Conservation (phyloP, 257 asterid species). For the Henckelia pumila region DNA sequence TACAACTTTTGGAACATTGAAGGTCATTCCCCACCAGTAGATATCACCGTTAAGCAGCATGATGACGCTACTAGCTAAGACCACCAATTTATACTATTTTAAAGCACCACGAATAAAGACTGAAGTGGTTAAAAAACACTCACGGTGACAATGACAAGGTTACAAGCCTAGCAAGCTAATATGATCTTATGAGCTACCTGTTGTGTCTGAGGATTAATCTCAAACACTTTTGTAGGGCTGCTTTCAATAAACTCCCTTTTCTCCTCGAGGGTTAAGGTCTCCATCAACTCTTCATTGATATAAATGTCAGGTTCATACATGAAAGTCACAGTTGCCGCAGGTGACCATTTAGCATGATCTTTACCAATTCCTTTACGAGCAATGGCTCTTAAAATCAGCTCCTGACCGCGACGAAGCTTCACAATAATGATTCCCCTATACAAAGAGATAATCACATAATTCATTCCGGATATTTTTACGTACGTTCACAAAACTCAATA, state of each 20-base stretch:
- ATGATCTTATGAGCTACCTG: conserved; percentile 50
- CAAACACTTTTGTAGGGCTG: conserved; percentile 96
- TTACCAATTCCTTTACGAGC: conserved; percentile 98
- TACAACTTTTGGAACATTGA: not conserved
- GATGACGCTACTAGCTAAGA: not conserved
- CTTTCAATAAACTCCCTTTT: conserved; percentile 74
- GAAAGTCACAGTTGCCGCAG: conserved; percentile 98
- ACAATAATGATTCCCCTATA: conserved; percentile 92
- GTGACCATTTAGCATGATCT: conserved; percentile 99
- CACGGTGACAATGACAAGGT: conserved; percentile 6
- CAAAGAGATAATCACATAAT: conserved; percentile 17
- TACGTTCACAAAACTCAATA: not conserved
- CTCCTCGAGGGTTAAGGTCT: conserved; percentile 56
- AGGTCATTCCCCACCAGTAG: not conserved
- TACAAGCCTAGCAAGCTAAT: conserved; percentile 16
- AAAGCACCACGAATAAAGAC: conserved; percentile 2
- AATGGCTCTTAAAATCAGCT: conserved; percentile 84
- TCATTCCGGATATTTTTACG: not conserved
- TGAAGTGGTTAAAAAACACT: conserved; percentile 8
- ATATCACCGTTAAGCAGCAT: not conserved
- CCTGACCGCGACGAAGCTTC: conserved; percentile 98
- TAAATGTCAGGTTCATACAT: conserved; percentile 94
- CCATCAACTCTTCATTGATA: conserved; percentile 93
- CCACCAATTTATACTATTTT: not conserved
- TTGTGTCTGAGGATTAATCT: conserved; percentile 47